phyloP scores from a whole-genome alignment of 352 stramenopile species.

The Achlya hypogyna region DNA sequence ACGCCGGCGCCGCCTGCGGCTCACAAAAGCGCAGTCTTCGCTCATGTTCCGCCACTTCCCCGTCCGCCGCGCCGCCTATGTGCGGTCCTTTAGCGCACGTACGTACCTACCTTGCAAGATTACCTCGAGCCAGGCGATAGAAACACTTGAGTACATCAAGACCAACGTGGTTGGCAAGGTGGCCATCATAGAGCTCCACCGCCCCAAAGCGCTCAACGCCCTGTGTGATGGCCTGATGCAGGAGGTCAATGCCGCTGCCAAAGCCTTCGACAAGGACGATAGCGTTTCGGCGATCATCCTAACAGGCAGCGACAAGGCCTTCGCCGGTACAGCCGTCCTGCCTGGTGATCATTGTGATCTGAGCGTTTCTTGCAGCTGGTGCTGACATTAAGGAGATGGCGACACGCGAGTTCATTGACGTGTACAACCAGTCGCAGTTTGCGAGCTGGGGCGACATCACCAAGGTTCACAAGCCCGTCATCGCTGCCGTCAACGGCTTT shows the following conservation, averaged over 20 bases:
- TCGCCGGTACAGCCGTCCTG: slow-evolving; percentile 54
- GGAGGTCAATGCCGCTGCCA: slow-evolving; percentile 91
- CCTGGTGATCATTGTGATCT: not conserved
- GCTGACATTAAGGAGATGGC: slow-evolving; percentile 98
- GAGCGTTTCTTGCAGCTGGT: slow-evolving; percentile 46
- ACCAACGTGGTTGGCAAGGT: slow-evolving; percentile 85
- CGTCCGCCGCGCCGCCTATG: not conserved
- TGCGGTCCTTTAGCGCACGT: not conserved
- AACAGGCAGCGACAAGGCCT: slow-evolving; percentile 93
- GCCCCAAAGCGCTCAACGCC: slow-evolving; percentile 96
- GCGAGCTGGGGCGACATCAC: slow-evolving; percentile 93
- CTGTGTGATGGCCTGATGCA: slow-evolving; percentile 91
- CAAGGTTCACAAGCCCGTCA: slow-evolving; percentile 86
- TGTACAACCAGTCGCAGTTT: slow-evolving; percentile 96
- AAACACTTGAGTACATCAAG: slow-evolving; percentile 79
- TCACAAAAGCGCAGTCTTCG: not conserved
- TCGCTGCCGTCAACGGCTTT: slow-evolving; percentile 61
- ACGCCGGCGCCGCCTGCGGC: not conserved
- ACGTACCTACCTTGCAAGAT: not conserved
- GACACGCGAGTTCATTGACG: slow-evolving; percentile 86
- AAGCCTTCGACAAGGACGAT: slow-evolving; percentile 87
- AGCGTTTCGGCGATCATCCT: slow-evolving; percentile 93
- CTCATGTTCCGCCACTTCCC: not conserved
- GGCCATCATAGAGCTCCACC: slow-evolving; percentile 93
- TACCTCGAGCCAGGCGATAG: slow-evolving; percentile 20